Percentiles rank a stretch among this genome's conserved stretches.
Evolutionary conservation across 768 basidiomycete species (phyloP).

Genomic region (Heimioporus sp.): DNA sequence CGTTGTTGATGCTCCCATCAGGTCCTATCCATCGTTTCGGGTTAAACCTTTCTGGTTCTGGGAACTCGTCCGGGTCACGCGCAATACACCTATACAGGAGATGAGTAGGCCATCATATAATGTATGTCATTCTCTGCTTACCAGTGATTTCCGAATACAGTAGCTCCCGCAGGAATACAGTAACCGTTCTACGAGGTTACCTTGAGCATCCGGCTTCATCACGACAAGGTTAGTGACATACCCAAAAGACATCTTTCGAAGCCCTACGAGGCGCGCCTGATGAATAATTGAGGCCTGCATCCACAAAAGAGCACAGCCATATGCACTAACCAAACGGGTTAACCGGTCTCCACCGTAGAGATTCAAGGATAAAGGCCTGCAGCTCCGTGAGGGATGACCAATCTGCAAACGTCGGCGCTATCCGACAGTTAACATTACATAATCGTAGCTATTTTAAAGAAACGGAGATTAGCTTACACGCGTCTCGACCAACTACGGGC

Average conservation of each 20-base stretch:
- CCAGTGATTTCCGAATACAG: slow-evolving; percentile 34
- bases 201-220: background rate
- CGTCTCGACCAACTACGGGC: slow-evolving; percentile 32
- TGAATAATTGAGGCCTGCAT: background rate
- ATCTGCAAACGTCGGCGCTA: slow-evolving; percentile 40
- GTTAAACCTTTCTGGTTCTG: slow-evolving; percentile 46
- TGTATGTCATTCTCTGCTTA: background rate
- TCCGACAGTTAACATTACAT: background rate
- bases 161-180: slow-evolving; percentile 34
- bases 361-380: slow-evolving; percentile 38
- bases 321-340: slow-evolving; percentile 26
- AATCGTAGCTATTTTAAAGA: background rate
- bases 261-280: slow-evolving; percentile 24
- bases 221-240: background rate
- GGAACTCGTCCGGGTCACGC: slow-evolving; percentile 25
- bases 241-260: slow-evolving; percentile 27
- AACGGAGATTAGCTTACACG: slow-evolving; percentile 20
- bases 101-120: background rate
- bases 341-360: slow-evolving; percentile 39
- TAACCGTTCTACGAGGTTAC: slow-evolving; percentile 29
- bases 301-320: too few relatives aligned
- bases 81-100: slow-evolving; percentile 18
- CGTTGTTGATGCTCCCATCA: slow-evolving; percentile 46
- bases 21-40: slow-evolving; percentile 52
- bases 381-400: slow-evolving; percentile 31